These are phyloP conservation scores for Zygosaccharomyces pseudobailii DNA, from an alignment of 1,139 yeast genomes.

Conservation along the genomic window DNA sequence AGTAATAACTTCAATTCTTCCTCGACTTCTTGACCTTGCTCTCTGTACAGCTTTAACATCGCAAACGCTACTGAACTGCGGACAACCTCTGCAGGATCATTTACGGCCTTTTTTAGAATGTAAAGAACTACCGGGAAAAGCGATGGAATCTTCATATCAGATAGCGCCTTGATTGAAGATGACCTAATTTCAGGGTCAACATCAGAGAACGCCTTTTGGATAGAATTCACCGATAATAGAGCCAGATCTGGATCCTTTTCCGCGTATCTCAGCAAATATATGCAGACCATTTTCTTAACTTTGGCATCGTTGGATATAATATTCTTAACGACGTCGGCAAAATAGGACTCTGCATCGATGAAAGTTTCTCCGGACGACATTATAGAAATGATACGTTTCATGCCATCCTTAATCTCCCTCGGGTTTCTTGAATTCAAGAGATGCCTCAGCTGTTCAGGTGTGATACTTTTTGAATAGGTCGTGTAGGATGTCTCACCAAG, in stretches of 20 bases:
- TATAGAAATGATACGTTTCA: slow-evolving; percentile 67
- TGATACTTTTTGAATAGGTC: slow-evolving; percentile 39
- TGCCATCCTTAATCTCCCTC: slow-evolving; percentile 67
- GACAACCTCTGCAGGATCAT: slow-evolving; percentile 74
- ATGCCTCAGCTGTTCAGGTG: slow-evolving; percentile 60
- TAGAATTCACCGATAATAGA: slow-evolving; percentile 80
- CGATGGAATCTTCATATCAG: slow-evolving; percentile 75
- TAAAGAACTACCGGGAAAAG: slow-evolving; percentile 74
- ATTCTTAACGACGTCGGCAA: slow-evolving; percentile 85
- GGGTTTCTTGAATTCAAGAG: slow-evolving; percentile 66
- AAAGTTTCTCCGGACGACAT: slow-evolving; percentile 64
- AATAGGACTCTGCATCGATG: slow-evolving; percentile 38
- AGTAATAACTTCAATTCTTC: slow-evolving; percentile 49
- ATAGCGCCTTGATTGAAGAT: slow-evolving; percentile 69
- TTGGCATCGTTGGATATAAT: slow-evolving; percentile 67
- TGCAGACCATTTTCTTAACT: slow-evolving; percentile 71
- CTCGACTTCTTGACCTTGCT: slow-evolving; percentile 37
- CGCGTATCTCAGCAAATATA: slow-evolving; percentile 72
- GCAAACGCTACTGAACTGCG: slow-evolving; percentile 79
- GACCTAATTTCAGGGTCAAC: slow-evolving; percentile 64
- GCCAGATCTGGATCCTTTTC: slow-evolving; percentile 87
- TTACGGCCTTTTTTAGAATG: slow-evolving; percentile 62
- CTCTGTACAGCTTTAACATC: slow-evolving; percentile 55
- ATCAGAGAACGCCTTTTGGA: slow-evolving; percentile 77
- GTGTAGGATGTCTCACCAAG: slow-evolving; percentile 50